Evolutionary conservation across 208 protist species (phyloP), one percentile per base, ranked within the genome.

Genomic region (Vickermania spadyakhi): DNA sequence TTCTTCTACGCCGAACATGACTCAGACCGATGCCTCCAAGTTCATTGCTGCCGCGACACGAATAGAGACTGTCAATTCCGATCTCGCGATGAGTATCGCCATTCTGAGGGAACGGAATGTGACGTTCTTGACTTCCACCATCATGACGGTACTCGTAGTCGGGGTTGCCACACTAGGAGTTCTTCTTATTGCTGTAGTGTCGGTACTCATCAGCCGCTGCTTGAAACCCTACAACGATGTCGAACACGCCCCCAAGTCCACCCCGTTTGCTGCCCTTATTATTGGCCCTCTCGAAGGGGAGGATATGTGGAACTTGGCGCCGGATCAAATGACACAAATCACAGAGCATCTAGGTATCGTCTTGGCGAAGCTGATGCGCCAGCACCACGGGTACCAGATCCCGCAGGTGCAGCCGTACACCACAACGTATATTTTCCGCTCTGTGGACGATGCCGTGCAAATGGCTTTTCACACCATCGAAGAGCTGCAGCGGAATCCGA

Each of bases 391-490:
- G 11, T 55, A 55, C 25, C 51, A 55, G 51, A 18, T 55, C 7
- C 21, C 51, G 23, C 69, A 75, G 28, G 7, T 66, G n/a, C 57
- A 69, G 31, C 69, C 69, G 28, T 70, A 66, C 42, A 75, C 58
- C 1, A 50, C 58, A 4, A 75, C 69, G 18, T 25, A 68, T 29
- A 45, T 70, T 14, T 59, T 66, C 3, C 62, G 62, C 5, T 56
- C 18, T 0, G 54, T 75, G 42, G 63, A 70, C 3, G 36, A 60
- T 0, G 57, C 64, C 3, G 25, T 75, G 25, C 26, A 58, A 11
- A 21, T 70, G 13, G 67, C 64, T 60, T 70, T 70, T 52, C n/a
- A 31, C 65, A 3, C 70, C 21, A 26, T 75, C 14, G 55, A 70
- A 28, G 58, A 64, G 29, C 27, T 70, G 18, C 58, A 62, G 3